Evolutionary conservation across 78 protist species (phyloP).

Genomic region (Dictyostelium intermedium): DNA sequence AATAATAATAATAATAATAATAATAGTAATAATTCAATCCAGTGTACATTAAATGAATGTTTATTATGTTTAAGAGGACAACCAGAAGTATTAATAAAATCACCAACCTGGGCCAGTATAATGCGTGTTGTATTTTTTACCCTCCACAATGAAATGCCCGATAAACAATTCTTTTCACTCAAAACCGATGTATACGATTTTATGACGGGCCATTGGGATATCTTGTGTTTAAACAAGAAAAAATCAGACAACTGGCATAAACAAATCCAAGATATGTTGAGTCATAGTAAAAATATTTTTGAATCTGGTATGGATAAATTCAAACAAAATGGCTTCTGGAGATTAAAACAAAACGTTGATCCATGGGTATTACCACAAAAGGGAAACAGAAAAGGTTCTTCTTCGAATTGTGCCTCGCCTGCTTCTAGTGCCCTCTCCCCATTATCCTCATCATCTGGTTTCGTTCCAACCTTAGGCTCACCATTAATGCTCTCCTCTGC

Average conservation of each 20-base stretch:
- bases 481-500: constrained; percentile 18
- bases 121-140: constrained; percentile 75
- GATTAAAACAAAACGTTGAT: constrained; percentile 40
- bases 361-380: constrained; percentile 65
- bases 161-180: constrained; percentile 59
- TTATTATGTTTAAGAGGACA: constrained; percentile 57
- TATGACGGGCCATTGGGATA: constrained; percentile 68
- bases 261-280: constrained; percentile 72
- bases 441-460: not conserved
- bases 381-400: constrained; percentile 12
- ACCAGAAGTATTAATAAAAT: constrained; percentile 55
- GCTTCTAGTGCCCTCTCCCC: not conserved
- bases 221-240: constrained; percentile 53
- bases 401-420: not conserved
- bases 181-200: constrained; percentile 70
- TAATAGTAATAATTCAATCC: not conserved
- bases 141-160: constrained; percentile 38
- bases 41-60: constrained; percentile 52
- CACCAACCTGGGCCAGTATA: constrained; percentile 72
- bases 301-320: constrained; percentile 78
- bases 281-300: constrained; percentile 59
- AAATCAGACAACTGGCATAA: constrained; percentile 76
- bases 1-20: not conserved
- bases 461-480: not conserved
- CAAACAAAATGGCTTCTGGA: constrained; percentile 77